Evolutionary conservation across 805 yeast genomes (phyloP).

Genomic region (Hemisphaericaspora nanyangensis): DNA sequence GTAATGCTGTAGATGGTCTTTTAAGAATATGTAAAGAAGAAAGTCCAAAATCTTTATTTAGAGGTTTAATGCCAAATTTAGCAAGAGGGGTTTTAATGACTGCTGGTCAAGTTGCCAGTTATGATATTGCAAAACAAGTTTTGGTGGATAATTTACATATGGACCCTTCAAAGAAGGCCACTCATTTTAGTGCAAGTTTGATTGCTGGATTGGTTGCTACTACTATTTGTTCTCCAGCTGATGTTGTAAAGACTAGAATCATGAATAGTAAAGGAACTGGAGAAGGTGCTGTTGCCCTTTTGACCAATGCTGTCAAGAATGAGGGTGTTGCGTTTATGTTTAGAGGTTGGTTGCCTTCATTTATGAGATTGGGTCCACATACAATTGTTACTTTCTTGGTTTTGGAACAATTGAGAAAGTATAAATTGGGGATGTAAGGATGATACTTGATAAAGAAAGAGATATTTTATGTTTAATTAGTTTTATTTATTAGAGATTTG

Average conservation of each 20-base stretch:
- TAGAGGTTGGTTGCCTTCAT: slow-evolving; percentile 89
- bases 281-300: slow-evolving; percentile 47
- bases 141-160: slow-evolving; percentile 48
- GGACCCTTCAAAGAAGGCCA: slow-evolving; percentile 58
- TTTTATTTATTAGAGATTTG: too few relatives aligned
- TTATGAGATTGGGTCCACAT: slow-evolving; percentile 81
- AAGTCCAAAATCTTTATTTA: slow-evolving; percentile 53
- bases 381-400: slow-evolving; percentile 68
- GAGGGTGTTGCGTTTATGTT: slow-evolving; percentile 83
- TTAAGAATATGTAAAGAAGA: slow-evolving; percentile 57
- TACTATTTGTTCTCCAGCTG: slow-evolving; percentile 90
- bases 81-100: slow-evolving; percentile 85
- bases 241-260: slow-evolving; percentile 82
- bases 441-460: background rate
- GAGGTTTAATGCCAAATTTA: slow-evolving; percentile 77
- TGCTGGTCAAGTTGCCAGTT: slow-evolving; percentile 85
- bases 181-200: slow-evolving; percentile 77
- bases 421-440: slow-evolving; percentile 44
- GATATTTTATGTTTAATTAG: background rate
- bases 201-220: slow-evolving; percentile 87
- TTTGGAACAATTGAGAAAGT: slow-evolving; percentile 60
- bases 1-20: slow-evolving; percentile 76
- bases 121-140: slow-evolving; percentile 66
- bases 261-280: slow-evolving; percentile 58
- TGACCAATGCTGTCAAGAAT: slow-evolving; percentile 50